A percentile compares a stretch with the other conserved stretches of the same genome.
These are phyloP conservation scores for Entophlyctis helioformis DNA, from an alignment of 192 early-diverging fungal genomes.

Conservation along the genomic window DNA sequence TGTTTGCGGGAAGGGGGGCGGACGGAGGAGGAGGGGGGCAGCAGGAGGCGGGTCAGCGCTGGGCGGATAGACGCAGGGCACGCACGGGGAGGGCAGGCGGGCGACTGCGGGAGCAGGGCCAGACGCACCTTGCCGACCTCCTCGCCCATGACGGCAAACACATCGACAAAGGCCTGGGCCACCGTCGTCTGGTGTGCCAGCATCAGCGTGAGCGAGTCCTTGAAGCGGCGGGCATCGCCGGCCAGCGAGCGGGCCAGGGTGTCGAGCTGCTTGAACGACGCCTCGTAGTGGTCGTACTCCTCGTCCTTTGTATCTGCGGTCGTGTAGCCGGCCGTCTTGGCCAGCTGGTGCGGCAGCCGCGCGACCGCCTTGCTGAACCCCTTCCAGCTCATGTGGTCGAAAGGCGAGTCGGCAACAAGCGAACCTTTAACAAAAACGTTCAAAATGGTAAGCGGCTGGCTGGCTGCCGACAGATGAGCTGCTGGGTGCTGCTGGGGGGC, in stretches of 20 bases:
- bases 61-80: too few species aligned
- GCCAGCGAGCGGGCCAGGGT: conserved; percentile 40
- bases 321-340: conserved; percentile 46
- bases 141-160: too few species aligned
- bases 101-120: conserved; percentile 23
- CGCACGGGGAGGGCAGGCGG: too few species aligned
- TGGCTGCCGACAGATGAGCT: too few species aligned
- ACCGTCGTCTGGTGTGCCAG: conserved; percentile 51
- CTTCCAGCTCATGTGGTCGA: conserved; percentile 44
- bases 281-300: conserved; percentile 54
- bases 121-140: conserved; percentile 34
- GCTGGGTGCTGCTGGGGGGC: too few species aligned
- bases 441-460: too few species aligned
- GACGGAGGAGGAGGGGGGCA: neutral
- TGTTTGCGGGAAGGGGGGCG: neutral
- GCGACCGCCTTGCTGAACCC: conserved; percentile 70
- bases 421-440: too few species aligned
- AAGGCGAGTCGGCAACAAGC: neutral
- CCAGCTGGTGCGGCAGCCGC: conserved; percentile 66
- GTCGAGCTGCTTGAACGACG: conserved; percentile 50
- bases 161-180: conserved; percentile 38
- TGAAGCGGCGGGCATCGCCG: conserved; percentile 56
- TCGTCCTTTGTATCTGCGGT: conserved; percentile 40
- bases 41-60: too few species aligned
- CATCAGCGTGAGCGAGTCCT: conserved; percentile 33